Conservation (phyloP, 1,284 basidiomycete genomes). For the Cutaneotrichosporon sp. region DNA sequence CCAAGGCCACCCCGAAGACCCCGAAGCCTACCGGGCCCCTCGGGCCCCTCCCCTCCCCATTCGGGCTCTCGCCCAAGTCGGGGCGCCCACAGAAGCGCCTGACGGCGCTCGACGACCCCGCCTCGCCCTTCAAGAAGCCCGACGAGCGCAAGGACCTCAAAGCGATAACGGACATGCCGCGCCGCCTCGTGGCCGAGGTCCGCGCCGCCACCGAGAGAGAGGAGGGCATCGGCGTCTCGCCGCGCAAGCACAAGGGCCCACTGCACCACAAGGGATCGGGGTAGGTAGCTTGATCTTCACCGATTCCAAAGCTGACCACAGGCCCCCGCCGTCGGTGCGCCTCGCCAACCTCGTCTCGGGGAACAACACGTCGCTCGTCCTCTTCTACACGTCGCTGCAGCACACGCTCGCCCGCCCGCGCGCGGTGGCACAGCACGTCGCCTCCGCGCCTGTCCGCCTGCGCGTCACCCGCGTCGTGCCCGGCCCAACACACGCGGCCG, state of each 20-base stretch:
- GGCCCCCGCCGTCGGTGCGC: conserved; percentile 23
- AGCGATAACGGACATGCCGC: conserved; percentile 9
- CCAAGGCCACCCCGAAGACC: neutral
- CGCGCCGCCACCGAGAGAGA: conserved; percentile 24
- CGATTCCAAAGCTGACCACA: conserved; percentile 4
- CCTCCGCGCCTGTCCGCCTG: conserved; percentile 18
- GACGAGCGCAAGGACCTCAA: conserved; percentile 7
- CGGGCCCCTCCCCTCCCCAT: neutral
- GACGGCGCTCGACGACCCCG: conserved; percentile 3
- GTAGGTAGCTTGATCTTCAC: conserved; percentile 20
- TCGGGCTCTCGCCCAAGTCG: neutral
- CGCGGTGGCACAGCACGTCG: conserved; percentile 16
- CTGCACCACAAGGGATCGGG: conserved; percentile 34
- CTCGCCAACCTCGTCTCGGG: conserved; percentile 26
- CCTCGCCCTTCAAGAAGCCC: conserved; percentile 13
- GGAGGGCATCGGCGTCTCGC: conserved; percentile 45
- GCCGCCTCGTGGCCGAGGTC: conserved; percentile 9
- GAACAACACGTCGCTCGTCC: conserved; percentile 32
- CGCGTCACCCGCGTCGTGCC: neutral
- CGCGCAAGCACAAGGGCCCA: conserved; percentile 31
- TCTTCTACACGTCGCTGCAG: conserved; percentile 47
- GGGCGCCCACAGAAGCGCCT: conserved; percentile 6
- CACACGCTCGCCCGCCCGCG: conserved; percentile 28
- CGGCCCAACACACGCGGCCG: conserved; percentile 27
- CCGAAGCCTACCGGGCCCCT: neutral